Percentiles rank a stretch among this genome's conserved stretches.
phyloP scores from a whole-genome alignment of 169 alveolate species.

The Plasmodium vivax region DNA sequence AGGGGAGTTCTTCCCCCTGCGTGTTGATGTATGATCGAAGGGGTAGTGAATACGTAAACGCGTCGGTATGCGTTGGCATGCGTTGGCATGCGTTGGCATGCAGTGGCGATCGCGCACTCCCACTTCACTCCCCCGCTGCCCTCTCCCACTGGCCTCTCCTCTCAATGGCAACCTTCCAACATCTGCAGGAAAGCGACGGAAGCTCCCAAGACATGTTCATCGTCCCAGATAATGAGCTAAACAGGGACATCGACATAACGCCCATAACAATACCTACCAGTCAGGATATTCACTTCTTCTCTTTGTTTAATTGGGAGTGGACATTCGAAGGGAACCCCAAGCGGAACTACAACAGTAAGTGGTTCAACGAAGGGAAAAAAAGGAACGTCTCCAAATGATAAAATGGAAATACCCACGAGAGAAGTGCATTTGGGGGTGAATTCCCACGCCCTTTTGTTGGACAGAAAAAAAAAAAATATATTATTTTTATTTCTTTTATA shows the following conservation, averaged over 20 bases:
- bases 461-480: too few relatives aligned
- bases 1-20: neutral
- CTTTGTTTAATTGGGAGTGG: conserved; percentile 73
- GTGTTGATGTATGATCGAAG: neutral
- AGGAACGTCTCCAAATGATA: neutral
- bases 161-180: neutral
- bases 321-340: conserved; percentile 58
- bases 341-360: conserved; percentile 47
- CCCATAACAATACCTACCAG: conserved; percentile 59
- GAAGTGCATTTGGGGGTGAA: neutral
- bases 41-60: neutral
- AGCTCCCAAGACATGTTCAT: conserved; percentile 75
- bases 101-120: neutral
- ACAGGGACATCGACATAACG: conserved; percentile 50
- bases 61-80: neutral
- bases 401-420: neutral
- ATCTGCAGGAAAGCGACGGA: conserved; percentile 69
- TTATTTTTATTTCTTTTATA: neutral
- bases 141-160: neutral
- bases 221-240: conserved; percentile 69
- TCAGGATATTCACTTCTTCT: conserved; percentile 66
- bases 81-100: neutral
- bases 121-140: neutral
- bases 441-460: neutral
- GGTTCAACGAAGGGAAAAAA: neutral